These are phyloP conservation scores for Filobasidium floriforme DNA, from an alignment of 768 basidiomycete species.

Conservation along the genomic window DNA sequence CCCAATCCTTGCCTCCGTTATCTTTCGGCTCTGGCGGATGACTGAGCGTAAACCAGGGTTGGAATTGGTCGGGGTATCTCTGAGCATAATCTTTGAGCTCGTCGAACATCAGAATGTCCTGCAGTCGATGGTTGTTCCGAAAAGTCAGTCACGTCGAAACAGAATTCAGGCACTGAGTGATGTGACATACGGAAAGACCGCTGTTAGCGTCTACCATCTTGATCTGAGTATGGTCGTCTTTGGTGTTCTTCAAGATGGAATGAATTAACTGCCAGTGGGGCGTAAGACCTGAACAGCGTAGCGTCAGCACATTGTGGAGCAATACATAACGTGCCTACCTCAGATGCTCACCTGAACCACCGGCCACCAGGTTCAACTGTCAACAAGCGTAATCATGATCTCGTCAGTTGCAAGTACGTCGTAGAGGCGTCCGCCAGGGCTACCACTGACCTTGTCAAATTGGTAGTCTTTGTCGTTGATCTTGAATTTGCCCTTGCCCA, in stretches of 20 bases:
- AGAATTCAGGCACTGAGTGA: too few relatives aligned
- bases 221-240: slow-evolving; percentile 14
- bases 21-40: slow-evolving; percentile 1
- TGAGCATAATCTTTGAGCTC: slow-evolving; percentile 15
- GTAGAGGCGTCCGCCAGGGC: too few relatives aligned
- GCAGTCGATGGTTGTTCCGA: not conserved
- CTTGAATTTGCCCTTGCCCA: slow-evolving; percentile 16
- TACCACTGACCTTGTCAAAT: slow-evolving; percentile 18
- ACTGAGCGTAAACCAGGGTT: slow-evolving; percentile 20
- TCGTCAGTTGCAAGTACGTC: not conserved
- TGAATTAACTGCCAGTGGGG: slow-evolving; percentile 23
- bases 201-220: slow-evolving; percentile 21
- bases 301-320: too few relatives aligned
- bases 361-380: slow-evolving; percentile 19
- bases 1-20: slow-evolving; percentile 10
- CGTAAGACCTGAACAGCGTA: slow-evolving; percentile 11
- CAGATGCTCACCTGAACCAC: slow-evolving; percentile 17
- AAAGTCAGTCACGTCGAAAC: too few relatives aligned
- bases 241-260: slow-evolving; percentile 6
- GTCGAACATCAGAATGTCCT: slow-evolving; percentile 23
- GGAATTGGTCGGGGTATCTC: slow-evolving; percentile 10
- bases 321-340: not conserved
- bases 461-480: slow-evolving; percentile 19
- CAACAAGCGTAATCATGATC: not conserved
- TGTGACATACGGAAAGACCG: not conserved